Evolutionary conservation across 495 filamentous ascomycete species (phyloP).

Genomic region (Oleoguttula mirabilis): DNA sequence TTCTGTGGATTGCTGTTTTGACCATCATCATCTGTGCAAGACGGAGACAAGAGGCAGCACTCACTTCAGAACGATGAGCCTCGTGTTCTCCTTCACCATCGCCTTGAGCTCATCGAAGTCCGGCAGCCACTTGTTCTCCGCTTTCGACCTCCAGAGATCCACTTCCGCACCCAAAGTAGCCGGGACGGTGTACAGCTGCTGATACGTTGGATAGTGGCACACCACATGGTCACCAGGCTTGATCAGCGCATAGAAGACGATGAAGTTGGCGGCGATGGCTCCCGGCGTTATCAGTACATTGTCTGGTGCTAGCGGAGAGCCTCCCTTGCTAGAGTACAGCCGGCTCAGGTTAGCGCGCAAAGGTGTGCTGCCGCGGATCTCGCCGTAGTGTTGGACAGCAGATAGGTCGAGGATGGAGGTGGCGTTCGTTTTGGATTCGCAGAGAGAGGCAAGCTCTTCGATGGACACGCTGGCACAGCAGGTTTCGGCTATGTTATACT

Average conservation of each 20-base stretch:
- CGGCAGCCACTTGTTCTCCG: constrained; percentile 52
- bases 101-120: constrained; percentile 53
- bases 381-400: constrained; percentile 53
- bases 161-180: constrained; percentile 70
- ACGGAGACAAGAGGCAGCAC: no score
- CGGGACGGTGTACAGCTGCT: constrained; percentile 72
- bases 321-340: constrained; percentile 46
- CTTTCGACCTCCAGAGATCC: constrained; percentile 61
- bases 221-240: constrained; percentile 79
- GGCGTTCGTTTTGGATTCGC: constrained; percentile 36
- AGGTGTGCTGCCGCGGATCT: constrained; percentile 55
- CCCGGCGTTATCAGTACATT: constrained; percentile 69
- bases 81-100: constrained; percentile 64
- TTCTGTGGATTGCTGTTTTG: constrained; percentile 79
- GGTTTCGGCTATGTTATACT: constrained; percentile 78
- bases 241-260: constrained; percentile 61
- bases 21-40: no score
- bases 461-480: constrained; percentile 74
- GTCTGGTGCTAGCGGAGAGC: constrained; percentile 43
- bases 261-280: constrained; percentile 74
- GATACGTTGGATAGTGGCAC: constrained; percentile 82
- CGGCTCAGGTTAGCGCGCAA: constrained; percentile 51
- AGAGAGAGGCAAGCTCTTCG: constrained; percentile 51
- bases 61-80: constrained; percentile 56
- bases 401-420: constrained; percentile 32